Conservation (phyloP, 2,329 filamentous ascomycete species). For the Aspergillus brunneoviolaceus region DNA sequence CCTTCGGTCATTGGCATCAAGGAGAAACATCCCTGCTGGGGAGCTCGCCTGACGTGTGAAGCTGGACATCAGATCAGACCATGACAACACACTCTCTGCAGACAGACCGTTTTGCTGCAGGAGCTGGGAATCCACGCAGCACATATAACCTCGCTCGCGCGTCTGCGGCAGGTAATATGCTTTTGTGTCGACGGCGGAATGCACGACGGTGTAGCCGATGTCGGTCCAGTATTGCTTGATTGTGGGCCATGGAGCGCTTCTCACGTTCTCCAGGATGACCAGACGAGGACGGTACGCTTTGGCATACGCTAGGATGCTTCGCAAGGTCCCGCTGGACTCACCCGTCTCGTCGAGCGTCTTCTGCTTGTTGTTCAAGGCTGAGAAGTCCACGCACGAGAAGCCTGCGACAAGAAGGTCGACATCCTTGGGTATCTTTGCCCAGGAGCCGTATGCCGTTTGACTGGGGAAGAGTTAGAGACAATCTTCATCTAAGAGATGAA, state of each 20-base stretch:
- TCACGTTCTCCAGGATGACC: constrained; percentile 72
- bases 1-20: constrained; percentile 55
- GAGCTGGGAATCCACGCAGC: constrained; percentile 51
- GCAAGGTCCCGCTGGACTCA: constrained; percentile 66
- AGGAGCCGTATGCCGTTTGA: constrained; percentile 66
- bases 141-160: constrained; percentile 58
- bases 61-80: constrained; percentile 46
- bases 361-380: constrained; percentile 59
- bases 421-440: constrained; percentile 55
- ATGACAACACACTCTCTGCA: constrained; percentile 25
- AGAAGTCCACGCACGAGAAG: constrained; percentile 75
- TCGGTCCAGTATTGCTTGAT: constrained; percentile 48
- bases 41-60: constrained; percentile 61
- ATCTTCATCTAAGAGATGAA: constrained; percentile 2
- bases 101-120: constrained; percentile 22
- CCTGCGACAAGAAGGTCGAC: constrained; percentile 70
- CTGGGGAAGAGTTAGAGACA: constrained; percentile 23
- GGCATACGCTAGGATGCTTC: constrained; percentile 60
- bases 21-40: constrained; percentile 61
- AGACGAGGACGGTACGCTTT: constrained; percentile 58
- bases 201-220: constrained; percentile 57
- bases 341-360: constrained; percentile 56
- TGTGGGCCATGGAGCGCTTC: constrained; percentile 57
- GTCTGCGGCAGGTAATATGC: constrained; percentile 74
- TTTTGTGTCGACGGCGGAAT: constrained; percentile 63